phyloP scores from a whole-genome alignment of 2,329 filamentous ascomycete species.

The Cordyceps fumosorosea region DNA sequence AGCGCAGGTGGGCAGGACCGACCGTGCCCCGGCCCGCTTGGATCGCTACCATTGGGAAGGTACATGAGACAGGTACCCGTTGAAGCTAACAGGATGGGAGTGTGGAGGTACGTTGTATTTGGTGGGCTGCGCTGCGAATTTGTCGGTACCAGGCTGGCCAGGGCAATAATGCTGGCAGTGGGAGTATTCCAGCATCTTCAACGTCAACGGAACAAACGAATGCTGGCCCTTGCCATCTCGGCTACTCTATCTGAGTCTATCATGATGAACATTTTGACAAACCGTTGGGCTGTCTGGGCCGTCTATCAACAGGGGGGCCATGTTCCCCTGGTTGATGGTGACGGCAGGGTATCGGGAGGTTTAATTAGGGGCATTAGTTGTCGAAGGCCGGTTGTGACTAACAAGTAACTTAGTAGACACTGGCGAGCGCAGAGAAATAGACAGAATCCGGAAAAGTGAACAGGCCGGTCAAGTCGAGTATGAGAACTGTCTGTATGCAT shows the following conservation, averaged over 20 bases:
- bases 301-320: background rate
- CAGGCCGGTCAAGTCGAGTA: too few species aligned
- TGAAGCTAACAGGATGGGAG: background rate
- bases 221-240: background rate
- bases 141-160: background rate
- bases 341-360: too few species aligned
- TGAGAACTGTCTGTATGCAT: too few species aligned
- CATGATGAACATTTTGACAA: background rate
- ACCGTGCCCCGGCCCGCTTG: constrained; percentile 4
- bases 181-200: background rate
- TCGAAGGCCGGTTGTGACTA: too few species aligned
- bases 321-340: background rate
- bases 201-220: background rate
- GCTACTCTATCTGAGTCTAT: too few species aligned
- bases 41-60: background rate
- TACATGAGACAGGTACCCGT: constrained; percentile 9
- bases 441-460: too few species aligned
- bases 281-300: background rate
- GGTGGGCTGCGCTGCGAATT: background rate
- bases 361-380: too few species aligned
- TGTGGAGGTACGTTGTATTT: background rate
- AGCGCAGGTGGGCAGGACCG: background rate
- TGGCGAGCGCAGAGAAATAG: too few species aligned
- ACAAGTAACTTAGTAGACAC: too few species aligned
- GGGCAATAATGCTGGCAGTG: background rate